These are phyloP conservation scores for Dryas drummondii DNA, from an alignment of 306 rosid genomes.

Conservation along the genomic window DNA sequence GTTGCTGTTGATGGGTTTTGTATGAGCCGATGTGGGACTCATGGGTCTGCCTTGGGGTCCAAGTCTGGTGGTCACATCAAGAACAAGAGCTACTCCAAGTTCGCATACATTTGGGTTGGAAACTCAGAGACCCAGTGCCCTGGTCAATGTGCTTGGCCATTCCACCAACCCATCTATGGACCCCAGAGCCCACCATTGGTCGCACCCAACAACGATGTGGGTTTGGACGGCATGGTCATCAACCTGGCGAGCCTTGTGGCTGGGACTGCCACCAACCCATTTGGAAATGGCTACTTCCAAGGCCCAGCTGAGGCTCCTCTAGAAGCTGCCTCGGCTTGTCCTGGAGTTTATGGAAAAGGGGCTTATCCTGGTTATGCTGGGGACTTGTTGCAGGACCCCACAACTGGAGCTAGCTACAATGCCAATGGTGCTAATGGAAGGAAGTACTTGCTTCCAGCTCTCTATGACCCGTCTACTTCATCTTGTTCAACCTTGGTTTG, in stretches of 20 bases:
- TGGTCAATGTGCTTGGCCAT: conserved; percentile 74
- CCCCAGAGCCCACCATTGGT: conserved; percentile 51
- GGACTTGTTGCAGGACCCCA: conserved; percentile 41
- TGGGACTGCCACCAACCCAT: conserved; percentile 77
- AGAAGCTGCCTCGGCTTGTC: conserved; percentile 70
- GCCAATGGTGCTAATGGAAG: conserved; percentile 57
- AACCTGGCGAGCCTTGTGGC: conserved; percentile 64
- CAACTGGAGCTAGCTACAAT: conserved; percentile 68
- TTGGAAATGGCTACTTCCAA: conserved; percentile 70
- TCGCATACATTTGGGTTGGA: conserved; percentile 78
- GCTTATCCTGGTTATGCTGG: conserved; percentile 81
- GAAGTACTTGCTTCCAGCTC: conserved; percentile 63
- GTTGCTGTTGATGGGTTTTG: conserved; percentile 73
- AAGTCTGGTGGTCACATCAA: conserved; percentile 12
- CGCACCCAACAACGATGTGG: conserved; percentile 72
- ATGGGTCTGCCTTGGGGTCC: conserved; percentile 40
- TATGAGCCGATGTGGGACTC: conserved; percentile 69
- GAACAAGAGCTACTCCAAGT: conserved; percentile 45
- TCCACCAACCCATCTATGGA: conserved; percentile 68
- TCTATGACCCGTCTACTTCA: conserved; percentile 57
- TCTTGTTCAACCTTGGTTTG: conserved; percentile 57
- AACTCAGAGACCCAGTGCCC: conserved; percentile 77
- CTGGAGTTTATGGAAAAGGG: conserved; percentile 63
- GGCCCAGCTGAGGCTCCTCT: conserved; percentile 57
- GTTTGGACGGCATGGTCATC: conserved; percentile 64